Conservation (phyloP, 2,329 filamentous ascomycete species). For the Fusarium albosuccineum region DNA sequence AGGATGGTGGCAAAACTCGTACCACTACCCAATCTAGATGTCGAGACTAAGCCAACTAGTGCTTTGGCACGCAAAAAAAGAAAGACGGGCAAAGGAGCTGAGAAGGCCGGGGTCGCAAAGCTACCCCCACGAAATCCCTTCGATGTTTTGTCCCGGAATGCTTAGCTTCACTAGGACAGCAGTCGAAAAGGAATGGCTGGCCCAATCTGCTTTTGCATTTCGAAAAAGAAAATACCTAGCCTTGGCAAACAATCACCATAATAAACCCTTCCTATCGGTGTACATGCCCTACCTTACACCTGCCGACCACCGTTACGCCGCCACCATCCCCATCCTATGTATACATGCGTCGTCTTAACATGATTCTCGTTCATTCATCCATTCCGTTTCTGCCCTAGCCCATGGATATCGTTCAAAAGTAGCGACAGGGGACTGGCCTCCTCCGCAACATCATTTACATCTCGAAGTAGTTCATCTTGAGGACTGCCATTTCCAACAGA, state of each 20-base stretch:
- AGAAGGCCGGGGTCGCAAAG: constrained; percentile 11
- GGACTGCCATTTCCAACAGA: constrained; percentile 58
- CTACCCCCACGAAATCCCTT: constrained; percentile 40
- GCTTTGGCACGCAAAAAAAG: constrained; percentile 22
- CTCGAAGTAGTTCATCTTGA: constrained; percentile 65
- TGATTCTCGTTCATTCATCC: constrained; percentile 32
- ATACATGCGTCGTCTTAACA: constrained; percentile 21
- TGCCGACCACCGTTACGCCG: constrained; percentile 18
- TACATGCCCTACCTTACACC: constrained; percentile 3
- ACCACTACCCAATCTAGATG: constrained; percentile 12
- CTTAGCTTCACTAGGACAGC: constrained; percentile 7
- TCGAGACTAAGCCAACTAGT: constrained; percentile 3
- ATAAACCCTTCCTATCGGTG: constrained; percentile 2
- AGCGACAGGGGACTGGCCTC: constrained; percentile 42
- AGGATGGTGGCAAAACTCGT: constrained; percentile 38
- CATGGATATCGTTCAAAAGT: constrained; percentile 54
- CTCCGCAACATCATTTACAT: constrained; percentile 56
- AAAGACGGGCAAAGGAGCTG: constrained; percentile 18
- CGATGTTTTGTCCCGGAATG: constrained; percentile 39
- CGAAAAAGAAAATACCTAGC: background rate
- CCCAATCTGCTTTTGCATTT: background rate
- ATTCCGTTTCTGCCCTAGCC: constrained; percentile 22
- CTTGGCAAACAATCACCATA: background rate
- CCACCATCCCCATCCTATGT: constrained; percentile 13
- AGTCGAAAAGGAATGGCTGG: background rate